Conservation (phyloP, 441 rosid species). For the Erodium trifolium region DNA sequence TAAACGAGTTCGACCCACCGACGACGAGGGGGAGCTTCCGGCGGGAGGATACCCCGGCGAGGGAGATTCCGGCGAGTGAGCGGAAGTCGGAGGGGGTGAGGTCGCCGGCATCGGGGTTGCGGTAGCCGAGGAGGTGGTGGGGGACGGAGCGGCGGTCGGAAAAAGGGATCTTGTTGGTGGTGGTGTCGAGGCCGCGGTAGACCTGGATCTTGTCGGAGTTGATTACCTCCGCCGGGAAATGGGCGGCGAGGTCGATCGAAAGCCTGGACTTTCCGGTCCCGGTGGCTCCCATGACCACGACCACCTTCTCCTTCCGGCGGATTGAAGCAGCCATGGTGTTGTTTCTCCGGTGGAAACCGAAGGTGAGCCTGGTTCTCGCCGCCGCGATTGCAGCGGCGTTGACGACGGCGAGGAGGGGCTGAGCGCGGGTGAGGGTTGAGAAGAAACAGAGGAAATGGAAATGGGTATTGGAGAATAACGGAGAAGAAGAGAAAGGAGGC, state of each 20-base stretch:
- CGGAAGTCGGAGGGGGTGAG: constrained; percentile 21
- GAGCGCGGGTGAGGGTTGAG: no score
- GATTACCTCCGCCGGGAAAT: constrained; percentile 48
- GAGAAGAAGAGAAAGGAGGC: no score
- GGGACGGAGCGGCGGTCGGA: constrained; percentile 48
- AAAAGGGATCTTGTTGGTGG: constrained; percentile 53
- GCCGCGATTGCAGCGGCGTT: no score
- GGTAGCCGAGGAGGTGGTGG: constrained; percentile 52
- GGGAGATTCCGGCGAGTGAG: constrained; percentile 33
- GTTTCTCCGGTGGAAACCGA: no score
- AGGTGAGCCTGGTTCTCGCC: no score
- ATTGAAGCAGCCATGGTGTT: no score
- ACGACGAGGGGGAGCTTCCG: constrained; percentile 44
- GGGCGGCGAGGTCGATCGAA: constrained; percentile 53
- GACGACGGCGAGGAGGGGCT: no score
- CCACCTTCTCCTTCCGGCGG: constrained; percentile 43
- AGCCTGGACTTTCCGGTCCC: constrained; percentile 73
- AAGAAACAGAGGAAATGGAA: no score
- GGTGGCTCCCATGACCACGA: constrained; percentile 61
- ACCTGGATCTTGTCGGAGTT: constrained; percentile 77
- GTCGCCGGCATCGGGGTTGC: constrained; percentile 37
- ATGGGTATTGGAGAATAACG: no score
- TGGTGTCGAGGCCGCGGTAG: constrained; percentile 51
- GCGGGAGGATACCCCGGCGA: constrained; percentile 29
- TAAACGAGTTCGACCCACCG: constrained; percentile 56